Conservation (phyloP, 1,284 basidiomycete species). For the Agaricales sp. region DNA sequence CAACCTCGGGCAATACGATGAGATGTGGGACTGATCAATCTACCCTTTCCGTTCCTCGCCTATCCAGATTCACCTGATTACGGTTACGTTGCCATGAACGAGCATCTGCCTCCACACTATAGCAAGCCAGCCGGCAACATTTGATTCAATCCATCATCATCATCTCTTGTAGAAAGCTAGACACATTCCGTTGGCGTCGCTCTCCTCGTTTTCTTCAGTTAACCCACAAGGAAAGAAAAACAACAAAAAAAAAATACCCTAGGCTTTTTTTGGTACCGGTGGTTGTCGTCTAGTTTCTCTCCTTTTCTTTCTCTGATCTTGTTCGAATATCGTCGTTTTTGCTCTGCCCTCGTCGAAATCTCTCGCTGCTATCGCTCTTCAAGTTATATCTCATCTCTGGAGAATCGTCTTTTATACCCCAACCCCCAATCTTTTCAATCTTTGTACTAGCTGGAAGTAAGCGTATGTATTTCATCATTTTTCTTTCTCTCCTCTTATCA, state of each 20-base stretch:
- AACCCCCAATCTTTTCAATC: background rate
- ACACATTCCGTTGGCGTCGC: background rate
- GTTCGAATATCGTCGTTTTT: slow-evolving; percentile 17
- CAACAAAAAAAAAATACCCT: slow-evolving; percentile 8
- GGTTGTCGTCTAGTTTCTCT: background rate
- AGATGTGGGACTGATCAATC: no score
- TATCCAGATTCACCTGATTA: slow-evolving; percentile 68
- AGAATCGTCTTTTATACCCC: no score
- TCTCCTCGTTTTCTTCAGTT: slow-evolving; percentile 2
- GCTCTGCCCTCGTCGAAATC: slow-evolving; percentile 1
- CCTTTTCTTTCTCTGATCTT: slow-evolving; percentile 7
- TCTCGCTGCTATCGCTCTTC: background rate
- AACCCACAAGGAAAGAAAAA: no score
- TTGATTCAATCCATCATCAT: slow-evolving; percentile 26
- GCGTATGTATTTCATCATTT: background rate
- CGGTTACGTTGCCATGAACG: slow-evolving; percentile 68
- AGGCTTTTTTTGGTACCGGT: background rate
- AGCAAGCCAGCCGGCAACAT: slow-evolving; percentile 47
- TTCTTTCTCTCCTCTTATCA: background rate
- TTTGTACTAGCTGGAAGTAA: background rate
- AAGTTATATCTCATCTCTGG: no score
- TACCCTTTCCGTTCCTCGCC: slow-evolving; percentile 6
- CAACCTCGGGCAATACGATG: no score
- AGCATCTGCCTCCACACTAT: slow-evolving; percentile 57
- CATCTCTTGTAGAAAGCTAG: slow-evolving; percentile 10